Evolutionary conservation across 2,329 filamentous ascomycete genomes (phyloP), one percentile per base, ranked within the genome.

Genomic region (Colletotrichum lentis): DNA sequence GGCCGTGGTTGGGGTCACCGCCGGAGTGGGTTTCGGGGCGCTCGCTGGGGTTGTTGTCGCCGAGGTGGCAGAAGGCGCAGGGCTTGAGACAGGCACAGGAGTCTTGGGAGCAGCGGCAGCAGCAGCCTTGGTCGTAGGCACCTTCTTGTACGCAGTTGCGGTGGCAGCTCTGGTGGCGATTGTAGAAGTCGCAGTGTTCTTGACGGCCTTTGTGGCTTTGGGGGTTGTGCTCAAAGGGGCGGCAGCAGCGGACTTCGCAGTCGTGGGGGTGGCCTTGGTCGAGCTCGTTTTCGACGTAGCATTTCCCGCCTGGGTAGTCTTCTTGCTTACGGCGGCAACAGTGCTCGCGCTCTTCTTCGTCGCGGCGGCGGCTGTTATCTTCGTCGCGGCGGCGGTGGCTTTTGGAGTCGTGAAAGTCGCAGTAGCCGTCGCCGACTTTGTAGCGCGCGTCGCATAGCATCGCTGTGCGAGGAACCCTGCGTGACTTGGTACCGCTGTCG

Each of bases 271-370:
- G 12, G 55, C 35, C 57, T 60, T 60, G 24, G 47, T 27, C 57
- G 56, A 43, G 24, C 39, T 24, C 10, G 57, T 62, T 18, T 58
- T 62, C 12, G 49, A 46, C 10, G 39, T 44, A 35, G 56, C 41
- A n/a, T 47, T 35, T 11, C 37, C 31, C 3, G 18, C n/a, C 10
- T 24, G 24, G 10, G 31, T 6, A 14, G 47, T 31, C 61, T 69
- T 61, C 53, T 67, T 56, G 49, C 44, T 47, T n/a, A 62, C 44
- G 24, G 65, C 44, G 6, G 55, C 27, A 20, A 62, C 43, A 18
- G 69, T 64, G 67, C 63, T 63, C 10, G 60, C 58, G 2, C 50
- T 66, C 61, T 70, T 70, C 57, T 62, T 70, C 18, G 67, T 62
- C 10, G 56, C 65, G 3, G 58, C 44, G 4, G 63, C 37, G n/a